Base-by-base conservation (phyloP, 306 rosid species). In the Casuarina glauca region DNA sequence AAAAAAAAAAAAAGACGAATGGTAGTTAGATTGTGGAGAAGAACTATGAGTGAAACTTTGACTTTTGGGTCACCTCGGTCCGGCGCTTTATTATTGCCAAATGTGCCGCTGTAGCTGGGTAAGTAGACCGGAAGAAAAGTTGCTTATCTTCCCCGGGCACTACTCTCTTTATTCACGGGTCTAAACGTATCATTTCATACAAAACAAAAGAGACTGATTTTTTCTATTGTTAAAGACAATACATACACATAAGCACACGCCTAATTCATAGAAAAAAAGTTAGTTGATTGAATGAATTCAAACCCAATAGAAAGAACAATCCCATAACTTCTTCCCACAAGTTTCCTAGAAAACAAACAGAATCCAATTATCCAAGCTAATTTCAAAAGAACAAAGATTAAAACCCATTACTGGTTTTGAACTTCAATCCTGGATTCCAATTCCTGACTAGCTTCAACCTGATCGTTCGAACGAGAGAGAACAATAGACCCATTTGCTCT, bases 351-450 rank as follows among this genome's bases (percentile, higher is more conserved):
- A 20, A 74, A 9, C 57, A 53, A 79, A 79, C 20, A 60, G 2
- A 46, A 36, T 20, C 9, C 8, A 39, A 38, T 4, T 51, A 15
- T 41, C 4, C 16, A 49, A 13, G 42, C 26, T 20, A 69, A 4
- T n/a, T 39, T 26, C 32, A 5, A 9, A 63, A 52, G 45, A 69
- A 62, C 3, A n/a, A 3, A 11, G 62, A 66, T n/a, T 9, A 69
- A 81, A 70, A 38, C 43, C 51, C 58, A 61, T 48, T 86, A 90
- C 98, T 92, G 49, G 78, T 83, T 86, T 74, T 84, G 91, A 89
- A 90, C 88, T 72, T 85, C 80, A 75, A 78, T 77, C 45, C 86
- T 79, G 42, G 86, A 66, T 26, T 26, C 71, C 54, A 55, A 46
- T 45, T 51, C 68, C n/a, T 64, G 70, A 48, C 16, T 57, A 74